phyloP scores from a whole-genome alignment of 257 asterid species.

The Avicennia marina region DNA sequence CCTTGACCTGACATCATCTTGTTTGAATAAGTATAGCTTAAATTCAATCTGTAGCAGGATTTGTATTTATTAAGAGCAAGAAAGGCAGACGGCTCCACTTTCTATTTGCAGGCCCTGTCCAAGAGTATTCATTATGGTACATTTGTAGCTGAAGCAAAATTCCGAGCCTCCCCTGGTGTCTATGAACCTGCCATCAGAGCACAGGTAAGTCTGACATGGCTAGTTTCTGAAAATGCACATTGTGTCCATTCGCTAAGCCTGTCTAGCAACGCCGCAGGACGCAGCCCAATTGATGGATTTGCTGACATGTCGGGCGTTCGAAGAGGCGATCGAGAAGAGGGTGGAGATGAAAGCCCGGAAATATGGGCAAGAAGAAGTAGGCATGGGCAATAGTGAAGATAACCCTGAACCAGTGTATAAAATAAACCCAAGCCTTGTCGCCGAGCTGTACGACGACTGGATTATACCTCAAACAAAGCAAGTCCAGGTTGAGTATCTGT shows the following conservation, averaged over 20 bases:
- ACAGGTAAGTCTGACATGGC: slow-evolving; percentile 36
- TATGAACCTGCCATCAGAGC: slow-evolving; percentile 61
- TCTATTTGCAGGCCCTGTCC: slow-evolving; percentile 48
- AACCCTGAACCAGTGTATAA: slow-evolving; percentile 52
- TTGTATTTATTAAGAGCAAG: no score
- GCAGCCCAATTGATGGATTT: slow-evolving; percentile 48
- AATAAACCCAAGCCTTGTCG: slow-evolving; percentile 69
- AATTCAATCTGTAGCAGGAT: no score
- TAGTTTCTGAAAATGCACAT: neutral
- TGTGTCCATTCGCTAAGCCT: neutral
- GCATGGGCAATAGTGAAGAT: slow-evolving; percentile 16
- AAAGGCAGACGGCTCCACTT: neutral
- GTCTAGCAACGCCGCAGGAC: slow-evolving; percentile 61
- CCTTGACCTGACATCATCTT: neutral
- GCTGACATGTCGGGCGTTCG: slow-evolving; percentile 68
- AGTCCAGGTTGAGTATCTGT: slow-evolving; percentile 78
- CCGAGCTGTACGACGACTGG: slow-evolving; percentile 64
- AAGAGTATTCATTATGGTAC: slow-evolving; percentile 90
- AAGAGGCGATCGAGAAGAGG: slow-evolving; percentile 52
- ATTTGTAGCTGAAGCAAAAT: slow-evolving; percentile 95
- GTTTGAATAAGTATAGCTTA: neutral
- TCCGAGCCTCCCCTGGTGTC: slow-evolving; percentile 58
- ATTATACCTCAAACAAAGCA: slow-evolving; percentile 91
- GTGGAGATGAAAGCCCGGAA: slow-evolving; percentile 75
- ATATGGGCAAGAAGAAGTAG: slow-evolving; percentile 62